A percentile compares a stretch with the other conserved stretches of the same genome.
phyloP scores from a whole-genome alignment of 2,329 filamentous ascomycete genomes.

The Stagonosporopsis chrysanthemi region DNA sequence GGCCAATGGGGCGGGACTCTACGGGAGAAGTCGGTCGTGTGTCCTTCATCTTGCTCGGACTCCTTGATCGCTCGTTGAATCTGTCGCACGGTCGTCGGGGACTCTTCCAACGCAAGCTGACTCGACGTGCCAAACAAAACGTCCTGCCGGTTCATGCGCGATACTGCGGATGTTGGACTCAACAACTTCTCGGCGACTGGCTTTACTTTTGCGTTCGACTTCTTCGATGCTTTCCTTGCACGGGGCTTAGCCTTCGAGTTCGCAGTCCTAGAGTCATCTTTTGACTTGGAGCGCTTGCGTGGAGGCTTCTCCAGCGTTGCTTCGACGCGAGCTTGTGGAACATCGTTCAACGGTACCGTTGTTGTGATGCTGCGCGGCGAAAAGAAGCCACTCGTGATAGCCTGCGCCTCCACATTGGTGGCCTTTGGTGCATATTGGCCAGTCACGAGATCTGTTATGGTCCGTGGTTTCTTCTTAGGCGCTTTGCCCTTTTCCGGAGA shows the following conservation, averaged over 20 bases:
- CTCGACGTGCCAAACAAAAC: slow-evolving; percentile 52
- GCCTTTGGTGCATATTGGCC: slow-evolving; percentile 40
- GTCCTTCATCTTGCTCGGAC: slow-evolving; percentile 38
- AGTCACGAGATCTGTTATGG: slow-evolving; percentile 50
- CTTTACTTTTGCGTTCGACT: slow-evolving; percentile 38
- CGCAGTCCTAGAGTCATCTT: slow-evolving; percentile 24
- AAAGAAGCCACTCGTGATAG: slow-evolving; percentile 37
- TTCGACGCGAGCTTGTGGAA: slow-evolving; percentile 8
- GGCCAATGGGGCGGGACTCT: slow-evolving; percentile 24
- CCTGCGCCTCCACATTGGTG: slow-evolving; percentile 7
- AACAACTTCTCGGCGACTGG: slow-evolving; percentile 46
- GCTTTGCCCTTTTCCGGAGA: slow-evolving; percentile 46
- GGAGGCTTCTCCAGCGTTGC: slow-evolving; percentile 25
- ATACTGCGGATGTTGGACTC: slow-evolving; percentile 43
- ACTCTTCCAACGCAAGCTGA: slow-evolving; percentile 50
- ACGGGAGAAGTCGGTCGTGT: not conserved
- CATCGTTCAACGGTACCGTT: slow-evolving; percentile 40
- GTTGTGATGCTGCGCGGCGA: slow-evolving; percentile 26
- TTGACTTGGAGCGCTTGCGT: slow-evolving; percentile 34
- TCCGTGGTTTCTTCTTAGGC: slow-evolving; percentile 50
- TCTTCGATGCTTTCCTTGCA: slow-evolving; percentile 36
- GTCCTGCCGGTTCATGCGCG: slow-evolving; percentile 42
- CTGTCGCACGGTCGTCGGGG: slow-evolving; percentile 46
- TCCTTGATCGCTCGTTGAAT: slow-evolving; percentile 46
- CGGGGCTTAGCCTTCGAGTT: slow-evolving; percentile 32